A percentile compares a stretch with the other conserved stretches of the same genome.
These are phyloP conservation scores for Carex scoparia DNA, from an alignment of 176 grass and related monocot species.

Conservation along the genomic window DNA sequence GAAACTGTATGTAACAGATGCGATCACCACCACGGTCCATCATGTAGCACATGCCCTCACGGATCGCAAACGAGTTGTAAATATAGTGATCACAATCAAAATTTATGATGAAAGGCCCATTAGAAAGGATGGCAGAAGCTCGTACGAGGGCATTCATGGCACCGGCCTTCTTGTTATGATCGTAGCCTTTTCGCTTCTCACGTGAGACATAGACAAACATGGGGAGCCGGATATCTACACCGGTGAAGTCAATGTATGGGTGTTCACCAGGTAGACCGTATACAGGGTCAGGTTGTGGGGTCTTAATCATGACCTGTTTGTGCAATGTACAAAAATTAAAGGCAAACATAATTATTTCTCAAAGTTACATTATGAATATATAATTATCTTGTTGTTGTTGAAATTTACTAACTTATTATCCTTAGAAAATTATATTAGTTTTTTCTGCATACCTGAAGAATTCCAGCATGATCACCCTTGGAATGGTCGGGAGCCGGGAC, in stretches of 20 bases:
- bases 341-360: background rate
- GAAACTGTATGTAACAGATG: conserved; percentile 58
- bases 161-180: conserved; percentile 60
- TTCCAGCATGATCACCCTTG: conserved; percentile 31
- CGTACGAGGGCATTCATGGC: conserved; percentile 55
- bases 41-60: conserved; percentile 59
- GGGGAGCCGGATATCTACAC: conserved; percentile 37
- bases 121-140: conserved; percentile 48
- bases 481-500: conserved; percentile 15
- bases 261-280: conserved; percentile 32
- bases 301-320: conserved; percentile 48
- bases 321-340: background rate
- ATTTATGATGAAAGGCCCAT: conserved; percentile 54
- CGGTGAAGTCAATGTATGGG: conserved; percentile 44
- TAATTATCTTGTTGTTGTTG: background rate
- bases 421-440: background rate
- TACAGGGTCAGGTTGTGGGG: conserved; percentile 27
- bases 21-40: conserved; percentile 55
- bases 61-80: conserved; percentile 38
- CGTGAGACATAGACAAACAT: conserved; percentile 53
- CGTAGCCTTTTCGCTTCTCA: conserved; percentile 49
- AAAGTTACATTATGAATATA: background rate
- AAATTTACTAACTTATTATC: background rate
- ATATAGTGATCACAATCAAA: conserved; percentile 59
- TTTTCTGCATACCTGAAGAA: conserved; percentile 32